Percentiles rank a stretch among this genome's conserved stretches.
phyloP scores from a whole-genome alignment of 176 grass and related monocot species.

The Juncus inflexus region DNA sequence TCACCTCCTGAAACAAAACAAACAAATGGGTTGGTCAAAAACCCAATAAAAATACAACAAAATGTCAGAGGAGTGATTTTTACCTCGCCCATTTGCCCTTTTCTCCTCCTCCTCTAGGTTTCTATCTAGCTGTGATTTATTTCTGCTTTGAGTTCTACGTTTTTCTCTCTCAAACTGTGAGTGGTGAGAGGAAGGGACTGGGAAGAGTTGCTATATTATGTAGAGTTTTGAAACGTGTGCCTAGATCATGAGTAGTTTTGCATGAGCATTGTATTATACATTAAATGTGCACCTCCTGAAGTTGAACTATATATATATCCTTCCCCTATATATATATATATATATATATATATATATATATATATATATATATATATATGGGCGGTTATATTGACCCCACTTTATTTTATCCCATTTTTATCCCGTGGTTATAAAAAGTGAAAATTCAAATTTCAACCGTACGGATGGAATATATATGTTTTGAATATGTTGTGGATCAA shows the following conservation, averaged over 20 bases:
- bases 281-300: conserved; percentile 21
- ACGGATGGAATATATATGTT: conserved; percentile 37
- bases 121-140: background rate
- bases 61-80: conserved; percentile 6
- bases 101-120: background rate
- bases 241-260: background rate
- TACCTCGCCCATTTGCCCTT: conserved; percentile 62
- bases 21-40: background rate
- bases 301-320: background rate
- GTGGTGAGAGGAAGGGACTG: conserved; percentile 18
- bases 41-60: conserved; percentile 20
- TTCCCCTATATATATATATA: too few relatives aligned
- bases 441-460: conserved; percentile 39
- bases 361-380: too few relatives aligned
- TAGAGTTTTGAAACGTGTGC: conserved; percentile 29
- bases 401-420: too few relatives aligned
- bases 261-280: conserved; percentile 20
- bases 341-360: too few relatives aligned
- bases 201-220: conserved; percentile 17
- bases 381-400: too few relatives aligned
- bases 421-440: too few relatives aligned
- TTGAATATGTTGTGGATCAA: too few relatives aligned
- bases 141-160: background rate
- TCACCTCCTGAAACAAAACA: conserved; percentile 35
- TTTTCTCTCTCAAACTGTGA: conserved; percentile 3